A percentile compares a stretch with the other conserved stretches of the same genome.
Evolutionary conservation across 2,329 filamentous ascomycete genomes (phyloP).

Genomic region (Huntiella omanensis): DNA sequence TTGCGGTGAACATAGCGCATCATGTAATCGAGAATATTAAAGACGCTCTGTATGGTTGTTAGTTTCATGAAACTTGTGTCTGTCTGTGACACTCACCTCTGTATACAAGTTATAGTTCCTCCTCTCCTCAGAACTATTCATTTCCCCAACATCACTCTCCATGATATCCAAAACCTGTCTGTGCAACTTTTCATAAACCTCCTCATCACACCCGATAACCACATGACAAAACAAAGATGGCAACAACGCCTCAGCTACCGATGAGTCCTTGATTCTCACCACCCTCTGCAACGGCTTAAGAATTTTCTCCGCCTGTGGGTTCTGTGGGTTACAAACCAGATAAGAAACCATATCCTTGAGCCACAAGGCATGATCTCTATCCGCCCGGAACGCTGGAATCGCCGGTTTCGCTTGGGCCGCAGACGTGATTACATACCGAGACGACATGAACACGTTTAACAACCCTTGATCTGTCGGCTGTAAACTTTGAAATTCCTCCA

Average conservation of each 20-base stretch:
- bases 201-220: slow-evolving; percentile 37
- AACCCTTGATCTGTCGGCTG: slow-evolving; percentile 63
- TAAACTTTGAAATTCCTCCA: slow-evolving; percentile 58
- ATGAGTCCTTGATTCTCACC: slow-evolving; percentile 68
- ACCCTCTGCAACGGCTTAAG: slow-evolving; percentile 69
- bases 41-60: slow-evolving; percentile 46
- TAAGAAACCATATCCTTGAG: slow-evolving; percentile 64
- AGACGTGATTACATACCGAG: slow-evolving; percentile 56
- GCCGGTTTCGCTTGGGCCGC: slow-evolving; percentile 35
- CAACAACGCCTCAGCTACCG: slow-evolving; percentile 71
- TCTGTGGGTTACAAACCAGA: slow-evolving; percentile 60
- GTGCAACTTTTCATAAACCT: slow-evolving; percentile 1
- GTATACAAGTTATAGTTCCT: slow-evolving; percentile 73
- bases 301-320: slow-evolving; percentile 52
- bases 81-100: slow-evolving; percentile 39
- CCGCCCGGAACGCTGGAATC: slow-evolving; percentile 21
- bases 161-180: slow-evolving; percentile 59
- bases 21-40: slow-evolving; percentile 77
- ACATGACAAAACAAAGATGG: slow-evolving; percentile 76
- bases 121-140: slow-evolving; percentile 25
- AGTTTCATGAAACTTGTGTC: slow-evolving; percentile 5
- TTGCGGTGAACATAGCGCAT: slow-evolving; percentile 60
- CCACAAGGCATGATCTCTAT: slow-evolving; percentile 52
- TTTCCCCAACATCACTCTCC: slow-evolving; percentile 32
- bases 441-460: slow-evolving; percentile 72